Conservation (phyloP, 306 rosid species). For the Pterocarpus santalinus region DNA sequence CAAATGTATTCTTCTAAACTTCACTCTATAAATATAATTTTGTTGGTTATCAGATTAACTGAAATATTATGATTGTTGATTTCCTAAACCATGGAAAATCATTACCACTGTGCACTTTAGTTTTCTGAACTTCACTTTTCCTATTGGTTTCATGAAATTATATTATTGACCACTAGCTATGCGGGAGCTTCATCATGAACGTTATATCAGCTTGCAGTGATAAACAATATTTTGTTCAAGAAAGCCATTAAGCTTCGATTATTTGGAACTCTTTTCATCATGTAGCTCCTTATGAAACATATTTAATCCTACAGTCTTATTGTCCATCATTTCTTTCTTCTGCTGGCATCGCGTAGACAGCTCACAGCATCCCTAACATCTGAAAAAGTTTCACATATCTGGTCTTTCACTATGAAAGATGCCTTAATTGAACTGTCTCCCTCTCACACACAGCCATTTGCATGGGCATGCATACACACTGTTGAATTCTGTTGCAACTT, state of each 20-base stretch:
- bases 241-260: conserved; percentile 4
- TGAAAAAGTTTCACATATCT: background rate
- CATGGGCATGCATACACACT: background rate
- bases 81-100: conserved; percentile 12
- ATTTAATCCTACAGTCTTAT: background rate
- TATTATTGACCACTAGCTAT: conserved; percentile 1
- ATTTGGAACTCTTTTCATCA: conserved; percentile 21
- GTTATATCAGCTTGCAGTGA: background rate
- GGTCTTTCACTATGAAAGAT: background rate
- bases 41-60: background rate
- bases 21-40: background rate
- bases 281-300: conserved; percentile 19
- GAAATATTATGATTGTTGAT: background rate
- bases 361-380: background rate
- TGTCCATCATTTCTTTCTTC: background rate
- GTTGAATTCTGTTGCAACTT: conserved; percentile 3
- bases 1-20: conserved; percentile 58
- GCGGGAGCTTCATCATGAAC: conserved; percentile 3
- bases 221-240: conserved; percentile 12
- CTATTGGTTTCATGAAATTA: conserved; percentile 12
- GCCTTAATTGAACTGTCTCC: background rate
- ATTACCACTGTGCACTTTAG: background rate
- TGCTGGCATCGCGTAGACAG: conserved; percentile 7
- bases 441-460: background rate
- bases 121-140: conserved; percentile 16